Evolutionary conservation across 1,139 yeast genomes (phyloP), one percentile per base, ranked within the genome.

Genomic region (Meyerozyma elateridarum): DNA sequence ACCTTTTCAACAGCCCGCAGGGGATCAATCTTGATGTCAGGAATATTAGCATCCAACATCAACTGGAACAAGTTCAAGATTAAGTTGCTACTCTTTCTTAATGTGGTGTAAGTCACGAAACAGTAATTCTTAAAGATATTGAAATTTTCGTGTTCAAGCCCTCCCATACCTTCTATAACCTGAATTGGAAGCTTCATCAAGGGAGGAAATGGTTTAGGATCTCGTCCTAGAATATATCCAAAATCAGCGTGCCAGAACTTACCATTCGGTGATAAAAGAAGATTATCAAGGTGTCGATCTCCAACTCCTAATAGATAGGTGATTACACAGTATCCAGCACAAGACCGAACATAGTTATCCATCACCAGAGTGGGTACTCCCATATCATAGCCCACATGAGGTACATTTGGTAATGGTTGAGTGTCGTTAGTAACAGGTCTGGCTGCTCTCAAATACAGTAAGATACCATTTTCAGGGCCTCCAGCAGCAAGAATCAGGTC

Each of bases 191-290:
- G 64, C 52, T 93, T 93, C 97, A 93, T 91, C 60, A 91, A 69
- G 1, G 98, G 99, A 6, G 99, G 97, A 59, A 93, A 93, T 7
- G 97, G 97, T 52, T 93, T 93, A 2, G 98, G 99, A 52, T 93
- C 98, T 34, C 91, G 79, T 1, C 99, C 98, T 33, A 93, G 62
- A 31, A 93, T 89, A 52, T 91, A 93, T 0, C 99, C 99, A 57
- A 87, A 93, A 59, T 93, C 99, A 2, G 96, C 97, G 58, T 88
- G 96, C 76, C 93, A 87, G 51, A 88, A 88, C 51, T 81, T 87
- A 2, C 85, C 96, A 53, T 83, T 84, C 1, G 83, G 77, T 5
- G 79, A 70, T 8, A 75, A 52, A 24, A 93, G 65, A 40, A 93
- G 63, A 49, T 93, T 93, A 49, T 93, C 99, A 39, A 93, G 65